Evolutionary conservation across 139 green algal genomes (phyloP), one percentile per base, ranked within the genome.

Genomic region (Nannochloris sp.): DNA sequence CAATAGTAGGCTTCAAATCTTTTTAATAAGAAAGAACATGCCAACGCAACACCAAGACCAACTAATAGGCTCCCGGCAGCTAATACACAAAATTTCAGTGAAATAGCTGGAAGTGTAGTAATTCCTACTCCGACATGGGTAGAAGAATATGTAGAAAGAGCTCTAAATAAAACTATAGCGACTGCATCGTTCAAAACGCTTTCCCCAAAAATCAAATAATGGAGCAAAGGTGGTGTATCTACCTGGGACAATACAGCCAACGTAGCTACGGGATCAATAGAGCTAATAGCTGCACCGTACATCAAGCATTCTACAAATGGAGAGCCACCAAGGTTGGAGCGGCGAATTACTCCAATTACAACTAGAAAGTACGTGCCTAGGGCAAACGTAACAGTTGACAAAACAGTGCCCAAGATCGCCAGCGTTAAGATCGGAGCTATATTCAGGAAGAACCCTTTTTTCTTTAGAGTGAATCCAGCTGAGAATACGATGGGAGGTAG

Each of bases 401-500:
- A 55, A n/a, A 81, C 55, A 15, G 74, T 94, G 47, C 87, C 87
- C 12, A 83, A 44, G 0, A 93, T 61, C 24, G 73, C 73, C 60
- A 54, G 75, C 29, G 63, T 68, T 12, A 75, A 42, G 44, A 80
- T 80, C 23, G 73, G 34, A 12, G 60, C 73, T 8, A 70, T 42
- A 27, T 80, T 75, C 8, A 38, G 27, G 59, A 84, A 83, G 25
- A 80, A 80, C n/a, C 61, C 27, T n/a, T 56, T 54, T 25, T 74
- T 74, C 7, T 80, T 73, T 31, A 89, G 15, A 33, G 36, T 74
- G 44, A 85, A 92, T 1, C 85, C 85, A 13, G 84, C 74, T 6
- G 75, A 68, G 67, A 87, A 92, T 13, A 91, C 86, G 32, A 91
- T 92, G 46, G 87, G 85, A n/a, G 85, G 85, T 19, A 91, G 74